phyloP scores from a whole-genome alignment of 495 filamentous ascomycete species.

The Neurospora sp. region DNA sequence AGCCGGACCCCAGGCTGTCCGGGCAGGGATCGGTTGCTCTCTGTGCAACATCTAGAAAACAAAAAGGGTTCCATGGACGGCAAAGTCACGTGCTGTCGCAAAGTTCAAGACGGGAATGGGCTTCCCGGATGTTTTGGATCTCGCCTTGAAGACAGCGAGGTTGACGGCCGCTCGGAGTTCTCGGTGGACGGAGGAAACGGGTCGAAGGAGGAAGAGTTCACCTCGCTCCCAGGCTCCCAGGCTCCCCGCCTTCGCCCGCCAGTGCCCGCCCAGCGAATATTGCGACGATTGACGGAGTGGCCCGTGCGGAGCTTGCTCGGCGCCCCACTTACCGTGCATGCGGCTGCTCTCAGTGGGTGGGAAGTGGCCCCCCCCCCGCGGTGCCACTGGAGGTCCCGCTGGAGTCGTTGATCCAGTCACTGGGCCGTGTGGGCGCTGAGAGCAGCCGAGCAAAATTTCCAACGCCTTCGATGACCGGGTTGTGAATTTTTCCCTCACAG shows the following conservation, averaged over 20 bases:
- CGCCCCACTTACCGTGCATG: background rate
- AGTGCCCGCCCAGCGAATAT: background rate
- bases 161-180: background rate
- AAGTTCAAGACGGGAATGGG: background rate
- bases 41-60: background rate
- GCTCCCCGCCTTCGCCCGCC: background rate
- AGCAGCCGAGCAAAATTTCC: constrained; percentile 19
- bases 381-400: background rate
- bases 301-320: background rate
- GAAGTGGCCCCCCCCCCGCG: background rate
- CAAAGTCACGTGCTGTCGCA: background rate
- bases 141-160: background rate
- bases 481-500: constrained; percentile 29
- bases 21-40: background rate
- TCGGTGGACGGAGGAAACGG: background rate
- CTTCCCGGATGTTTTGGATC: background rate
- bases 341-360: background rate
- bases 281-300: background rate
- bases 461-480: constrained; percentile 22
- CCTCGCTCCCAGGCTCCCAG: too few relatives aligned
- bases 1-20: background rate
- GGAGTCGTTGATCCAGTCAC: background rate
- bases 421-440: background rate
- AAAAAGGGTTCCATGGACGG: background rate
- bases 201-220: background rate